Conservation (phyloP, 148 eudicot species). For the Agrostemma githago region DNA sequence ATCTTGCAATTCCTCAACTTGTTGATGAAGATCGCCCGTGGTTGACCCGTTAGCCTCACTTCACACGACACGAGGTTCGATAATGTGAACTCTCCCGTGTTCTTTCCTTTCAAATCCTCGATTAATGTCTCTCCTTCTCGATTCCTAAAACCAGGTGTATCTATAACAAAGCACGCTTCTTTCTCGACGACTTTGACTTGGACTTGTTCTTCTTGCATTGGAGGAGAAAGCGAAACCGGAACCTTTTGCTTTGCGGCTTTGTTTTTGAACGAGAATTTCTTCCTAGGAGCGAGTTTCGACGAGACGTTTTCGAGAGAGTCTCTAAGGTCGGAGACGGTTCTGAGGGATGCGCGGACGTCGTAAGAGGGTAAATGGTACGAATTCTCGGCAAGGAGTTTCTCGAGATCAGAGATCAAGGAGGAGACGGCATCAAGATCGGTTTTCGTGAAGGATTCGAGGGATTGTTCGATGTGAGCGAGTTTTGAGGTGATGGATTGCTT, state of each 20-base stretch:
- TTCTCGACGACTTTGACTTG: neutral
- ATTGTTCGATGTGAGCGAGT: conserved; percentile 35
- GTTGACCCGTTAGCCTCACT: conserved; percentile 55
- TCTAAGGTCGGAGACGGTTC: conserved; percentile 44
- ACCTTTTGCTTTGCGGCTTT: conserved; percentile 38
- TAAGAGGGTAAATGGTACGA: conserved; percentile 73
- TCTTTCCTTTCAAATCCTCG: conserved; percentile 49
- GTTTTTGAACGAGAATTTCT: conserved; percentile 66
- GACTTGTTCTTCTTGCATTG: conserved; percentile 12
- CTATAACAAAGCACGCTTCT: conserved; percentile 19
- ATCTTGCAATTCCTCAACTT: conserved; percentile 56
- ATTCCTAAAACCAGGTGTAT: conserved; percentile 53
- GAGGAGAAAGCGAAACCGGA: neutral
- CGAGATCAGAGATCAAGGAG: conserved; percentile 46
- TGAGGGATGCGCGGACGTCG: conserved; percentile 67
- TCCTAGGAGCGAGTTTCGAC: conserved; percentile 47
- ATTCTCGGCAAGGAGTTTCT: conserved; percentile 62
- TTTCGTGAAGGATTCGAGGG: conserved; percentile 32
- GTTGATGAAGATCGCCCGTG: conserved; percentile 59
- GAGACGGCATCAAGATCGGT: conserved; percentile 37
- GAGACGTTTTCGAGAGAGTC: conserved; percentile 49
- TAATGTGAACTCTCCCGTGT: conserved; percentile 57
- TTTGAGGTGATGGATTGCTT: conserved; percentile 46
- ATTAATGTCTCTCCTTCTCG: conserved; percentile 49
- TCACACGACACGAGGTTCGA: conserved; percentile 57